Conservation (phyloP, 495 filamentous ascomycete genomes). For the Entonaema liquescens region DNA sequence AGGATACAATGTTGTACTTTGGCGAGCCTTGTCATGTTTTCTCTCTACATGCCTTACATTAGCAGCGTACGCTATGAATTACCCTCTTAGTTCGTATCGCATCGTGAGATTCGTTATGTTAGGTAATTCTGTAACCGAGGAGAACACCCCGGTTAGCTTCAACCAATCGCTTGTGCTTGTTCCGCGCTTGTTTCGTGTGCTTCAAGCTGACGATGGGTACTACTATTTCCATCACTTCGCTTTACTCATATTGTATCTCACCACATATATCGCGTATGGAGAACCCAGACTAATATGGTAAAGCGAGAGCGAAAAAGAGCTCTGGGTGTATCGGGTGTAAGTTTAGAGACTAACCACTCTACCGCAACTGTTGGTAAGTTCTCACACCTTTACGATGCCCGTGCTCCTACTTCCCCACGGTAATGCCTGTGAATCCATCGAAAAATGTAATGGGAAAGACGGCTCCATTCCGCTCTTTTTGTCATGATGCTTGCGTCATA, state of each 20-base stretch:
- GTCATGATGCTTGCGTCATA: background rate
- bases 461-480: background rate
- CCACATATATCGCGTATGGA: background rate
- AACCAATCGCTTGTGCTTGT: conserved; percentile 24
- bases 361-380: conserved; percentile 8
- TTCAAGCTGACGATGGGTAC: conserved; percentile 14
- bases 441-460: background rate
- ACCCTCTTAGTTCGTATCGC: background rate
- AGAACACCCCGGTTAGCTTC: background rate
- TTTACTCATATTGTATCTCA: conserved; percentile 1
- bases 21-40: conserved; percentile 2
- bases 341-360: background rate
- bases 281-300: background rate
- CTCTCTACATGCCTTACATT: background rate
- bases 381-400: conserved; percentile 6
- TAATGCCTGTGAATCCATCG: background rate
- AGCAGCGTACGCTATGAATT: background rate
- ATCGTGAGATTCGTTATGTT: conserved; percentile 28
- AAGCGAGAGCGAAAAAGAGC: background rate
- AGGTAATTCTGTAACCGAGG: conserved; percentile 16
- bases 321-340: background rate
- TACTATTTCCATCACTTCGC: background rate
- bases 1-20: conserved; percentile 20
- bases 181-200: conserved; percentile 31
- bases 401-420: conserved; percentile 4